These are phyloP conservation scores for Gossypium mustelinum DNA, from an alignment of 345 rosid species.

Conservation along the genomic window DNA sequence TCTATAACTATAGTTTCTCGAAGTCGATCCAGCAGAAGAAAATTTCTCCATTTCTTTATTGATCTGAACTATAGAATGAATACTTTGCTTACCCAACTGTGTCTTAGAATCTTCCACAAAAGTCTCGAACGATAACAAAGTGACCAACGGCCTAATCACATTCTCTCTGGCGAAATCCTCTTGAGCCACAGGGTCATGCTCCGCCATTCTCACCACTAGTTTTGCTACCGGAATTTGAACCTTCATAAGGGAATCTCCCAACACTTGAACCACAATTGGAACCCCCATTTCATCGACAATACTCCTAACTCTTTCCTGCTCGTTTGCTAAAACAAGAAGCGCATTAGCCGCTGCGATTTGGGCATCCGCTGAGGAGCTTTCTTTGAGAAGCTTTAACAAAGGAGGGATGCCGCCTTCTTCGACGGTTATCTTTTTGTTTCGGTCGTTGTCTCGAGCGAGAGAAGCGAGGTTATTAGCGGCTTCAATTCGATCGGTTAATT, in stretches of 20 bases:
- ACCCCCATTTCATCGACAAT: constrained; percentile 56
- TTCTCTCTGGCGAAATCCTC: constrained; percentile 85
- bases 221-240: constrained; percentile 61
- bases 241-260: constrained; percentile 60
- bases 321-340: constrained; percentile 46
- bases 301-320: constrained; percentile 54
- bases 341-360: constrained; percentile 61
- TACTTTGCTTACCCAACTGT: constrained; percentile 52
- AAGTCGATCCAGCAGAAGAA: constrained; percentile 16
- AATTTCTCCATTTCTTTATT: constrained; percentile 53
- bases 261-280: constrained; percentile 56
- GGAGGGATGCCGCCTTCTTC: constrained; percentile 84
- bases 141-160: constrained; percentile 75
- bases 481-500: constrained; percentile 50
- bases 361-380: constrained; percentile 50
- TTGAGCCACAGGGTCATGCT: constrained; percentile 53
- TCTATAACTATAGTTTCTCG: constrained; percentile 23
- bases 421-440: constrained; percentile 82
- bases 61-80: constrained; percentile 68
- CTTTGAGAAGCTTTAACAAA: constrained; percentile 62
- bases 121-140: constrained; percentile 61
- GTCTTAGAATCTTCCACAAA: constrained; percentile 43
- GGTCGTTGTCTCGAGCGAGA: constrained; percentile 65
- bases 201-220: constrained; percentile 81
- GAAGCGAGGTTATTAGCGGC: constrained; percentile 71